Evolutionary conservation across 345 rosid species (phyloP), one percentile per base, ranked within the genome.

Genomic region (Excoecaria cochinchinensis): DNA sequence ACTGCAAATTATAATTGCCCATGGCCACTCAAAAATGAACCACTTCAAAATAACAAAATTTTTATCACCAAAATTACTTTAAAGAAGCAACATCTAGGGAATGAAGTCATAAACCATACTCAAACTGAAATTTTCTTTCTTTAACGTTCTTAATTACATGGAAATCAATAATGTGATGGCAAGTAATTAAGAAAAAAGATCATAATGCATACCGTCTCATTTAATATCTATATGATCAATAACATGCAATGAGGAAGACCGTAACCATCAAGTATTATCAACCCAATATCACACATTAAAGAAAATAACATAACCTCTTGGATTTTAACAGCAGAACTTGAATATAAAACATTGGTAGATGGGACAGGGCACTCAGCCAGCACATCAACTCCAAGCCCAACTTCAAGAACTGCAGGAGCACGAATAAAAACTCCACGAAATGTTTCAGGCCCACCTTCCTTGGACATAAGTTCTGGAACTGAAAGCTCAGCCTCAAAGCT

Each of bases 321-420:
- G 55, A 90, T 87, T 82, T 91, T 86, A 62, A 90, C 94, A 15
- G 90, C 87, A 44, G 97, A 86, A 84, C 92, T 89, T 51, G 93
- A 92, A 84, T 85, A 89, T 69, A 90, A 83, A 74, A 83, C 90
- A 71, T 89, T 89, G 76, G 89, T 85, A 64, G 86, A 88, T 11
- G 87, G 87, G 42, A 90, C 84, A 17, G 90, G 92, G 83, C 83
- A 93, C 71, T 85, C 89, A 4, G 96, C 99, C 73, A 95, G 83
- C 74, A 93, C 98, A 83, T 93, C 91, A 73, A 95, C 98, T 55
- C 79, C 92, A 62, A 91, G 91, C 44, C 97, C 96, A 5, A 86
- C 92, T 72, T 91, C 96, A 52, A 93, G 84, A 69, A 95, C 80
- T 15, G 99, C 98, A 59, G 99, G 98, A 82, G 99, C 97, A 57